These are phyloP conservation scores for Boletus huronensis DNA, from an alignment of 768 basidiomycete genomes.

Conservation along the genomic window DNA sequence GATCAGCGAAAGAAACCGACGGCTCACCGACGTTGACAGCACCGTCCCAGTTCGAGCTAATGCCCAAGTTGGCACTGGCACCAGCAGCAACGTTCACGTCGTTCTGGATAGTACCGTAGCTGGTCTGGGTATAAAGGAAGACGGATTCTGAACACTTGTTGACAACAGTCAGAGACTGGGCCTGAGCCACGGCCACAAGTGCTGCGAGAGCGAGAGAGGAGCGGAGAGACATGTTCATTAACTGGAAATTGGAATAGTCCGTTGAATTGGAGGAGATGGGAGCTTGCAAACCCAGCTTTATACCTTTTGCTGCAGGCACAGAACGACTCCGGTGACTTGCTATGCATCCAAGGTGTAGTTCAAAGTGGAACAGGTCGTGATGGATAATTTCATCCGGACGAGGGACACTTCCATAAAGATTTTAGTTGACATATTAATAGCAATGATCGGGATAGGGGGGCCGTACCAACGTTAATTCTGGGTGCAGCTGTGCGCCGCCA, in stretches of 20 bases:
- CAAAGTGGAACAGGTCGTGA: not conserved
- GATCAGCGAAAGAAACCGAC: not conserved
- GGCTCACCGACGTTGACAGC: constrained; percentile 29
- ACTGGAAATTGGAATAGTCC: not conserved
- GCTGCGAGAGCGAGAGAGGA: constrained; percentile 19
- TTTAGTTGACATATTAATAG: not conserved
- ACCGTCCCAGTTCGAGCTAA: constrained; percentile 32
- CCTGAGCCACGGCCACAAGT: constrained; percentile 19
- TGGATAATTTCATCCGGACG: not conserved
- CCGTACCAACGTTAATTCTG: not conserved
- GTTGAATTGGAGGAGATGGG: not conserved
- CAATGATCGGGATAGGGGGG: not conserved
- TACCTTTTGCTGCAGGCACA: not conserved
- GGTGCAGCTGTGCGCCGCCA: not conserved
- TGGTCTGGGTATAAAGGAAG: constrained; percentile 30
- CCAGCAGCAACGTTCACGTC: constrained; percentile 25
- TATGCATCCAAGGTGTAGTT: not conserved
- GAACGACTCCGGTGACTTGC: not conserved
- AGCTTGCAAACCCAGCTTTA: constrained; percentile 7
- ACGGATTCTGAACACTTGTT: constrained; percentile 28
- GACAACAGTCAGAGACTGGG: constrained; percentile 29
- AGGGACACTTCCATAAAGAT: not conserved
- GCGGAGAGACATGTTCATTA: constrained; percentile 19
- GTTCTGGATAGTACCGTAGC: constrained; percentile 27
- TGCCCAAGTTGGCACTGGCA: constrained; percentile 25